Base-by-base conservation (phyloP, 805 yeast species). In the Zygoascus tannicola region DNA sequence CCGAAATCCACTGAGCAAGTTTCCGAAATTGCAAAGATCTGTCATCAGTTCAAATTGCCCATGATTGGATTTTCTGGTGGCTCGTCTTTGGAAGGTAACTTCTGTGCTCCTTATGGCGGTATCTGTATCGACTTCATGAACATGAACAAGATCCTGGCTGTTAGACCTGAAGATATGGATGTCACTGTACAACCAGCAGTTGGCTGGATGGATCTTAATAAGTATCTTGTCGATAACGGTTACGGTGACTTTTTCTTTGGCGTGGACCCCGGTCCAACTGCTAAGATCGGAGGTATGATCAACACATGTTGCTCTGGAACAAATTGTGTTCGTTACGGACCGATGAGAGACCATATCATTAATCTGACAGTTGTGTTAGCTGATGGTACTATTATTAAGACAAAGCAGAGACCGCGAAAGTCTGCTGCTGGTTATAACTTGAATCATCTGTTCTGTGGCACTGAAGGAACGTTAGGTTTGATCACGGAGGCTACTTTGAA, bases 61-160 rank as follows among this genome's bases (percentile, higher is more conserved):
- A 76, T 83, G 45, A 77, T 84, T n/a, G 87, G 92, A 1, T 81
- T 64, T 46, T 74, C 85, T 1, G 94, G 92, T 7, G 85, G 85
- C 23, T 78, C 92, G 0, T 80, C 90, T 0, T 64, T 84, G 34
- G 94, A 84, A 59, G 94, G 92, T n/a, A 87, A 84, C 56, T 80
- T 76, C 58, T 69, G 80, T 38, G 80, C 85, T 3, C 80, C 87
- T 0, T 68, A 87, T 53, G 68, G 73, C 3, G 82, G 84, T 1
- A 68, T 81, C 3, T 68, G 74, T 38, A 53, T 81, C 33, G 90
- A 83, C 56, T 59, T 81, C 34, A 66, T 76, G 14, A 64, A 71
- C 44, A 74, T 84, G 83, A 69, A 78, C 60, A 57, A 71, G 37
- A 70, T 84, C 4, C 20, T 83, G 2, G 64, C 66, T 21, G 60